Conservation (phyloP, 345 rosid species). For the Salix dunnii region DNA sequence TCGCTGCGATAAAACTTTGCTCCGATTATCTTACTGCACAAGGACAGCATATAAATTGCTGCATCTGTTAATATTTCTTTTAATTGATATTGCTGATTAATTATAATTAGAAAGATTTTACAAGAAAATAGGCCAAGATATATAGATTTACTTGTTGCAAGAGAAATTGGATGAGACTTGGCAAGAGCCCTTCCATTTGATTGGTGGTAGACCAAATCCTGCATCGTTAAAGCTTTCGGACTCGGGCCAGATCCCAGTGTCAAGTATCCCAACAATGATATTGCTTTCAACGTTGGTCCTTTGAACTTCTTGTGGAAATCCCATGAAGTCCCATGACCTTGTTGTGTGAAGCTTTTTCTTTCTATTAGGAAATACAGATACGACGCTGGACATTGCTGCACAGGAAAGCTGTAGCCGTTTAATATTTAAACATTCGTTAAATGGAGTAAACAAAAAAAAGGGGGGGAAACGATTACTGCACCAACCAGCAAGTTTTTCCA, state of each 20-base stretch:
- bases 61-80: too few species aligned
- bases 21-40: conserved; percentile 36
- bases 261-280: conserved; percentile 8
- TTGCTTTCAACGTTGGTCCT: not conserved
- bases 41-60: too few species aligned
- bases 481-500: conserved; percentile 17
- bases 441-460: too few species aligned
- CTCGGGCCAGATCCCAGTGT: conserved; percentile 13
- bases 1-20: conserved; percentile 26
- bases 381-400: conserved; percentile 6
- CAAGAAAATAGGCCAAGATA: not conserved
- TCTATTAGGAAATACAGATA: conserved; percentile 8
- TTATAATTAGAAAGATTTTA: not conserved
- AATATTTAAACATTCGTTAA: not conserved
- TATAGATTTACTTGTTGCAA: conserved; percentile 22
- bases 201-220: conserved; percentile 3
- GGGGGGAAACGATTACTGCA: not conserved
- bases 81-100: not conserved
- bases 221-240: conserved; percentile 6
- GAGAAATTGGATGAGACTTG: conserved; percentile 20
- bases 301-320: not conserved
- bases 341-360: not conserved
- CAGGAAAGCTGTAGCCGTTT: conserved; percentile 23
- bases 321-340: conserved; percentile 14
- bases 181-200: conserved; percentile 28